Percentiles rank a stretch among this genome's conserved stretches.
phyloP scores from a whole-genome alignment of 495 filamentous ascomycete genomes.

The Talaromyces thailandensis region DNA sequence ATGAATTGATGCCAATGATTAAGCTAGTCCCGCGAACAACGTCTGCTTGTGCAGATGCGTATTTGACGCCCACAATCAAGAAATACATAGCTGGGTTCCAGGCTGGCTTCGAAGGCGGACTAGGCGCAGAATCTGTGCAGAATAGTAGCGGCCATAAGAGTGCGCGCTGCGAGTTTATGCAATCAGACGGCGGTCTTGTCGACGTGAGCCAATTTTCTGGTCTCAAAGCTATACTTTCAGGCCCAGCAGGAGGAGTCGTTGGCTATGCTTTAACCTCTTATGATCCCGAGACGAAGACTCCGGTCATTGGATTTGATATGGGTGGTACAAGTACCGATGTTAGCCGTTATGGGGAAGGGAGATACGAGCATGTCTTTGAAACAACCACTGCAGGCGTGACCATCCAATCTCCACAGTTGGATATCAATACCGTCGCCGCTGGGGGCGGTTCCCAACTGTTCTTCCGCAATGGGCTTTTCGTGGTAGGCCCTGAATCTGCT shows the following conservation, averaged over 20 bases:
- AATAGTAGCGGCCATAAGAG: constrained; percentile 51
- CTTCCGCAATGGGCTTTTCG: constrained; percentile 76
- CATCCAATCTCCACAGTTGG: constrained; percentile 77
- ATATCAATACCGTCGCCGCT: constrained; percentile 86
- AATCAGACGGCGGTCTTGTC: constrained; percentile 31
- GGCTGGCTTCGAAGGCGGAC: constrained; percentile 40
- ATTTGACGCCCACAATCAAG: constrained; percentile 77
- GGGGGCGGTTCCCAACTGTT: constrained; percentile 82
- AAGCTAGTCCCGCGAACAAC: constrained; percentile 58
- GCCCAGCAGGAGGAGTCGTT: constrained; percentile 53
- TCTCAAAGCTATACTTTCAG: constrained; percentile 37
- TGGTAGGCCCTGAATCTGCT: constrained; percentile 78
- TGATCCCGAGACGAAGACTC: constrained; percentile 66
- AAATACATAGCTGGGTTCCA: constrained; percentile 78
- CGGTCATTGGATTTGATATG: constrained; percentile 89
- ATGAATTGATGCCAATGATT: constrained; percentile 69
- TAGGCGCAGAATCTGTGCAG: constrained; percentile 31
- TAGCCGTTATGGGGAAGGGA: constrained; percentile 69
- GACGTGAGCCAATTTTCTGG: constrained; percentile 34
- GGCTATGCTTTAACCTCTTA: constrained; percentile 82
- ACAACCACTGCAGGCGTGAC: constrained; percentile 86
- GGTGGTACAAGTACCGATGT: constrained; percentile 80
- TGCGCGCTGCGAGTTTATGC: constrained; percentile 33
- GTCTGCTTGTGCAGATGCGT: constrained; percentile 78
- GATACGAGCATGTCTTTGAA: constrained; percentile 88